Evolutionary conservation across 1,284 basidiomycete species (phyloP).

Genomic region (Bondarzewia mesenterica): DNA sequence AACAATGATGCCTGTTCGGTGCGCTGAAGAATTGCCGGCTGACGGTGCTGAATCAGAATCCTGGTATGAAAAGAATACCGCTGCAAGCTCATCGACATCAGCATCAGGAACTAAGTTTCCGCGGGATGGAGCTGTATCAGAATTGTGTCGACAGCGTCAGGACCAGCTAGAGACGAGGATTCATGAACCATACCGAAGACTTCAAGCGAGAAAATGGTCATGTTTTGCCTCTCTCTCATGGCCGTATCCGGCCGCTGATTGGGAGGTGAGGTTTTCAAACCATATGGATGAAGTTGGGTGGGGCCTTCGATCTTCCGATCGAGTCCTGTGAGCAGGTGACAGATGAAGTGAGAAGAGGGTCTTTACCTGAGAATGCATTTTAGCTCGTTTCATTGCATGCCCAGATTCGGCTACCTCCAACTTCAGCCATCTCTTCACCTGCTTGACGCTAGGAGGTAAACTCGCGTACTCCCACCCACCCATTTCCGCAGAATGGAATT

Average conservation of each 20-base stretch:
- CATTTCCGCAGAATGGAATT: slow-evolving; percentile 18
- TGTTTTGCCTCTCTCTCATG: slow-evolving; percentile 60
- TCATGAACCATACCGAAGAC: slow-evolving; percentile 53
- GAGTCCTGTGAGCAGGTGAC: neutral
- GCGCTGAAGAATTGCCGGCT: slow-evolving; percentile 23
- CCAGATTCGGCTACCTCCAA: slow-evolving; percentile 12
- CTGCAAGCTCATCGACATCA: slow-evolving; percentile 61
- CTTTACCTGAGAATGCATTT: slow-evolving; percentile 45
- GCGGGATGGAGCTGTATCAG: slow-evolving; percentile 49
- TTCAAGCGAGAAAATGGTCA: slow-evolving; percentile 81
- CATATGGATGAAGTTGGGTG: slow-evolving; percentile 69
- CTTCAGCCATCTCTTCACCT: slow-evolving; percentile 46
- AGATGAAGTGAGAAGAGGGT: too few relatives aligned
- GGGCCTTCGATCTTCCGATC: slow-evolving; percentile 65
- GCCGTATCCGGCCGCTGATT: slow-evolving; percentile 28
- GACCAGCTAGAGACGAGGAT: neutral
- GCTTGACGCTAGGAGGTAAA: slow-evolving; percentile 48
- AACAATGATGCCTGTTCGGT: slow-evolving; percentile 55
- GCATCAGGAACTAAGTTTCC: slow-evolving; percentile 64
- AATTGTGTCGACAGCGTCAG: neutral
- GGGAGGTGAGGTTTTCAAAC: slow-evolving; percentile 51
- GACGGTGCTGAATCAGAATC: slow-evolving; percentile 32
- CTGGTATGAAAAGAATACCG: slow-evolving; percentile 65
- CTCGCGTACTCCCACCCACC: slow-evolving; percentile 76
- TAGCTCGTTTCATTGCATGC: slow-evolving; percentile 12